These are phyloP conservation scores for Microsporum canis DNA, from an alignment of 2,329 filamentous ascomycete genomes.

Conservation along the genomic window DNA sequence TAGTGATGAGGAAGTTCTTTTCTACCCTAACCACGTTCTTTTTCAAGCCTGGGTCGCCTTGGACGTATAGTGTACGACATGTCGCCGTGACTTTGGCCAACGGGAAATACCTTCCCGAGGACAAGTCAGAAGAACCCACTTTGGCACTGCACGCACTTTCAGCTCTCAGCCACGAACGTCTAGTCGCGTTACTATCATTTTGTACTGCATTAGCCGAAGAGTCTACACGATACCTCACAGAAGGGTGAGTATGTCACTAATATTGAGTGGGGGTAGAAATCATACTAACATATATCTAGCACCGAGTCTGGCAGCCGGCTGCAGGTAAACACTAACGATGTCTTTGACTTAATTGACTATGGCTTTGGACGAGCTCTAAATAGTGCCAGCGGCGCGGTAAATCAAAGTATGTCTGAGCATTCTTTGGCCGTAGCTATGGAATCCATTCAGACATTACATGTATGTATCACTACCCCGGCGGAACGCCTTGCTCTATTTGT, in stretches of 20 bases:
- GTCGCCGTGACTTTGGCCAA: conserved; percentile 30
- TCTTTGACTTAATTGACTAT: conserved; percentile 27
- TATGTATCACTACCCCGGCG: conserved; percentile 15
- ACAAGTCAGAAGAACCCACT: conserved; percentile 22
- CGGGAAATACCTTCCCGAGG: conserved; percentile 28
- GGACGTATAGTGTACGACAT: conserved; percentile 28
- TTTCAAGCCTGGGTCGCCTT: conserved; percentile 29
- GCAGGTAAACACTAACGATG: conserved; percentile 28
- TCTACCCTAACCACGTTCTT: conserved; percentile 36
- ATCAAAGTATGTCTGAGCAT: conserved; percentile 12
- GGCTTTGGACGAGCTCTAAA: conserved; percentile 25
- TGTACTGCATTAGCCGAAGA: conserved; percentile 33
- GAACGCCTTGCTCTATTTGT: not conserved
- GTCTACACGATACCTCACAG: conserved; percentile 15
- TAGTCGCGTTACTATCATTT: conserved; percentile 29
- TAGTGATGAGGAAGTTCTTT: conserved; percentile 39
- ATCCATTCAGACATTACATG: conserved; percentile 29
- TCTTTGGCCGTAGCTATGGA: conserved; percentile 20
- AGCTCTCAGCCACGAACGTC: conserved; percentile 26
- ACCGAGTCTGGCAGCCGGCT: conserved; percentile 15
- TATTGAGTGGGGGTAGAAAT: not conserved
- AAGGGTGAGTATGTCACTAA: conserved; percentile 6
- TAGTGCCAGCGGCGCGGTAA: conserved; percentile 16
- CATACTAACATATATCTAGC: conserved; percentile 7
- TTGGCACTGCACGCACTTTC: conserved; percentile 26